These are phyloP conservation scores for Globisporangium irregulare DNA, from an alignment of 352 stramenopile species.

Conservation along the genomic window DNA sequence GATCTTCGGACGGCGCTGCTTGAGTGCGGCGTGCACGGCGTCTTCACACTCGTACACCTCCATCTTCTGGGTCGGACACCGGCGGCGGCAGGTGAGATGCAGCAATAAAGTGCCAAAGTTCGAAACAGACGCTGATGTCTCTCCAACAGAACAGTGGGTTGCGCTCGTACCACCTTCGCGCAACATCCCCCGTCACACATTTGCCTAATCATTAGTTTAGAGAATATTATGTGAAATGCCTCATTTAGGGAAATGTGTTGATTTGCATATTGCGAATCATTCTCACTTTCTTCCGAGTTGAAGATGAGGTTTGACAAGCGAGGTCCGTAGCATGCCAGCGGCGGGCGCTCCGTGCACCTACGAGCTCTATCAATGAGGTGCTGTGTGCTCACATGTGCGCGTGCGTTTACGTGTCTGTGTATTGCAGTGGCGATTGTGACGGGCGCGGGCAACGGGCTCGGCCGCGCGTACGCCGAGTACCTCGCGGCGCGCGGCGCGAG, in stretches of 20 bases:
- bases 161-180: conserved; percentile 22
- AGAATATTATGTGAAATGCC: too few relatives aligned
- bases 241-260: too few relatives aligned
- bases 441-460: conserved; percentile 80
- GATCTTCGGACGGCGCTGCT: conserved; percentile 57
- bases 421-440: conserved; percentile 81
- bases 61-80: conserved; percentile 31
- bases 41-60: conserved; percentile 79
- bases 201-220: background rate
- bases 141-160: background rate
- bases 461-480: conserved; percentile 76
- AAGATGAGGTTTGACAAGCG: conserved; percentile 54
- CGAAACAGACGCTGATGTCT: background rate
- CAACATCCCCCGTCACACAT: conserved; percentile 14
- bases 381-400: background rate
- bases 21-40: conserved; percentile 71
- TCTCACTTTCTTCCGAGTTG: conserved; percentile 1
- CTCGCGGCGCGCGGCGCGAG: conserved; percentile 62
- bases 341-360: background rate
- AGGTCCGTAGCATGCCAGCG: conserved; percentile 21
- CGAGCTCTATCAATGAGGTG: background rate
- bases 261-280: background rate
- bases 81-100: background rate
- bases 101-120: background rate
- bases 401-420: background rate